These are phyloP conservation scores for Suillus hirtellus DNA, from an alignment of 768 basidiomycete species.

Conservation along the genomic window DNA sequence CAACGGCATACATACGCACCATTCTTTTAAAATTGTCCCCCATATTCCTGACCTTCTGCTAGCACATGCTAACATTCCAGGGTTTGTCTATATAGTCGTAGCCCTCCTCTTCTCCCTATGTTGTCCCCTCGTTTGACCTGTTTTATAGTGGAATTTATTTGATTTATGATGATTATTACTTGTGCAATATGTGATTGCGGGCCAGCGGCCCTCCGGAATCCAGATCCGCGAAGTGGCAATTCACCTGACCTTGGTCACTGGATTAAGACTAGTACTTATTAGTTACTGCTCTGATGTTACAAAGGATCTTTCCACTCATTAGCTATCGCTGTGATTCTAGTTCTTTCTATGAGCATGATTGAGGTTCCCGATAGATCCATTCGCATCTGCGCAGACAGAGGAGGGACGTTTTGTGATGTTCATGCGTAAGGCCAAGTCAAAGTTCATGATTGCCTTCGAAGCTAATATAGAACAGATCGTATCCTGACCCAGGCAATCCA, in stretches of 20 bases:
- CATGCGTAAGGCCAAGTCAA: slow-evolving; percentile 57
- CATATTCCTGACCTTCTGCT: slow-evolving; percentile 12
- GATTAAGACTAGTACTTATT: not conserved
- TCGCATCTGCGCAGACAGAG: slow-evolving; percentile 84
- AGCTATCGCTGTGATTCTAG: not conserved
- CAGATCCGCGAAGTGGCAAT: not conserved
- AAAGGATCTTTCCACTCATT: not conserved
- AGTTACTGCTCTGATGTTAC: not conserved
- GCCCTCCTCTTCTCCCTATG: slow-evolving; percentile 29
- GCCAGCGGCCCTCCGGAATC: not conserved
- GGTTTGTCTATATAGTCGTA: slow-evolving; percentile 13
- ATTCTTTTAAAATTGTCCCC: slow-evolving; percentile 13
- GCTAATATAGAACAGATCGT: slow-evolving; percentile 49
- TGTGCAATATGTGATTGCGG: not conserved
- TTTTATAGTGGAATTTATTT: slow-evolving; percentile 7
- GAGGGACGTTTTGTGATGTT: slow-evolving; percentile 92
- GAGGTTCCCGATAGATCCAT: slow-evolving; percentile 72
- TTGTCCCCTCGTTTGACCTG: slow-evolving; percentile 24
- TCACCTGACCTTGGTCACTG: slow-evolving; percentile 1
- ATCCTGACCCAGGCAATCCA: slow-evolving; percentile 66
- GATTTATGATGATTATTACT: not conserved
- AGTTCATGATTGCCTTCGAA: not conserved
- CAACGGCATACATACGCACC: slow-evolving; percentile 11
- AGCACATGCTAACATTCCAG: slow-evolving; percentile 27
- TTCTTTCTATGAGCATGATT: slow-evolving; percentile 14